Base-by-base conservation (phyloP, 345 rosid genomes). In the Lenwebbia sp. region DNA sequence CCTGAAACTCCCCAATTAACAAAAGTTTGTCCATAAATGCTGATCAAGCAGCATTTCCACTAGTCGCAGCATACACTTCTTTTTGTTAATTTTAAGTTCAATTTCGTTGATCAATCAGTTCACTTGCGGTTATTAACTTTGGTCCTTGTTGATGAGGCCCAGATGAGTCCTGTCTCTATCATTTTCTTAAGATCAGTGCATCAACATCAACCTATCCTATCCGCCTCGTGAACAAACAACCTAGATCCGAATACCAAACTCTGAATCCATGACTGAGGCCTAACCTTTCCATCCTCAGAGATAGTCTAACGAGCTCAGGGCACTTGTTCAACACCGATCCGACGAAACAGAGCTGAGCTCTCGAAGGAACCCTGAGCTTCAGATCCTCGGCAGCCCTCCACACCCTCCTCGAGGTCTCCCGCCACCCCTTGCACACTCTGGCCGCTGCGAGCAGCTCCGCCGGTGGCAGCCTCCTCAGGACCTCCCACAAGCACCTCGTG, bases 381-480 rank as follows among this genome's bases (percentile, higher is more conserved):
- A 95, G 93, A 93, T 94, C 98, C 89, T 94, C 97, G 51, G 98
- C 95, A 76, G 95, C 97, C 88, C 91, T 93, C 99, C 99, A 98
- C 84, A 98, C 86, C 90, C 90, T 91, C 92, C 90, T 93, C 52
- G 96, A 54, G 2, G 96, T 92, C 84, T 93, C 99, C 83, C 98
- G 92, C 99, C 99, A 98, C 25, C 96, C 95, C 86, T 89, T 94
- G 82, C 99, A 98, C 83, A 96, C 99, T 88, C 90, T 88, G 40
- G 96, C 98, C 83, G 98, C 96, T 92, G 92, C 89, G 89, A 95
- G 54, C 78, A 98, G 86, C 56, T 92, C 94, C 6, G 91, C 88
- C 21, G 99, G 99, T 5, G 97, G 96, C 53, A 98, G 74, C 89
- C 99, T 88, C 90, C 92, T 90, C 81, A 98, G 81, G 86, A 98